A percentile compares a stretch with the other conserved stretches of the same genome.
Conservation (phyloP, 2,329 filamentous ascomycete species). For the Thelonectria discophora region DNA sequence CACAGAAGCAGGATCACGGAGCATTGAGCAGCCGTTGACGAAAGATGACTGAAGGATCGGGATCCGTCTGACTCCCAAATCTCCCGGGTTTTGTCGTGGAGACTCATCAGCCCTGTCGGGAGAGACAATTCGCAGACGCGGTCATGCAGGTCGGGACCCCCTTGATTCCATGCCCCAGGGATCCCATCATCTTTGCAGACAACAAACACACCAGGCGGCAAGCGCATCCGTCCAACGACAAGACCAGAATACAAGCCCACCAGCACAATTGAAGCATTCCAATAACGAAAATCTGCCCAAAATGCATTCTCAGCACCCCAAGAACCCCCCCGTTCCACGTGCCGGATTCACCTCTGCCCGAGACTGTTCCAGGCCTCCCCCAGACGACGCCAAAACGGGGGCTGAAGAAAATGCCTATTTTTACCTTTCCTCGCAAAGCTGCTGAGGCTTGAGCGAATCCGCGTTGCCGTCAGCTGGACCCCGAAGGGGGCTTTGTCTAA, state of each 20-base stretch:
- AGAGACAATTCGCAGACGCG: not conserved
- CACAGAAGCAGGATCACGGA: not conserved
- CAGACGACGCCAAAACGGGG: not conserved
- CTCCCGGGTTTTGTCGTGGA: not conserved
- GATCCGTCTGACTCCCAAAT: not conserved
- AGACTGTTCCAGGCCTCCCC: constrained; percentile 5
- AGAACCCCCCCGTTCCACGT: not conserved
- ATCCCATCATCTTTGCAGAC: not conserved
- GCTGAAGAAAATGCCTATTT: constrained; percentile 1
- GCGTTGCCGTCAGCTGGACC: not conserved
- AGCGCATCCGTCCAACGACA: no score
- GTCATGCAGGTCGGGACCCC: not conserved
- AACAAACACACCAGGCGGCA: no score
- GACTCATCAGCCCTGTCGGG: not conserved
- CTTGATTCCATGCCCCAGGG: not conserved
- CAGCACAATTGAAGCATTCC: not conserved
- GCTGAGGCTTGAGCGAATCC: not conserved
- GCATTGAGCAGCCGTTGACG: not conserved
- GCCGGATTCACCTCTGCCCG: not conserved
- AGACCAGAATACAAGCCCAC: not conserved
- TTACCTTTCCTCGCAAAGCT: not conserved
- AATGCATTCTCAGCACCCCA: not conserved
- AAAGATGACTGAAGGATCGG: not conserved
- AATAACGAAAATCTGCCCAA: not conserved
- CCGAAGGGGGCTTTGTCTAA: not conserved